Base-by-base conservation (phyloP, 805 yeast genomes). In the Sungouiozyma intestinalis region DNA sequence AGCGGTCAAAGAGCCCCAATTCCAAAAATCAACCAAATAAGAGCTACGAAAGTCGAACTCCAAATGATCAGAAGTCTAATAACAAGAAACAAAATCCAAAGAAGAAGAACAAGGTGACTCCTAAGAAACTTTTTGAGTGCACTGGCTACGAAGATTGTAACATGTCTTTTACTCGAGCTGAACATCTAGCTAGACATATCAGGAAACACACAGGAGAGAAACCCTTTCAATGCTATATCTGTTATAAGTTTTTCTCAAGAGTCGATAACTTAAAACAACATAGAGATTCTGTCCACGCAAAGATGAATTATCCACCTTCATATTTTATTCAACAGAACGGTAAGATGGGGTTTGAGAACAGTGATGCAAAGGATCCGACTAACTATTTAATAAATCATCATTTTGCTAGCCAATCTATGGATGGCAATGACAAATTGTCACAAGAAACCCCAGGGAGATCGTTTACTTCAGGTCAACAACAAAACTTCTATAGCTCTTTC, bases 121-220 rank as follows among this genome's bases (percentile, higher is more conserved):
- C 3, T 24, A 41, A 44, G 13, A 63, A 85, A 46, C 73, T 83
- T 17, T 87, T 87, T 63, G 87, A 79, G 56, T 87, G 97, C 62
- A 67, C 81, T 1, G 95, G 95, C 2, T 88, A 74, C 57, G 85
- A 85, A 16, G 87, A 81, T 50, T 87, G 97, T 63, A 69, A 67
- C 43, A 87, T 88, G 95, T 74, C 88, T 5, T 87, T 87, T 62
- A 84, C 95, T 2, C 70, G 97, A 39, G 81, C 92, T 7, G 97
- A 88, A 59, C 97, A 88, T 63, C 71, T 87, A 51, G 95, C 95
- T 1, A 71, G 97, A 45, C 97, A 87, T 65, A 81, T 88, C 41
- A 68, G 96, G 45, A 88, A 87, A 54, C 97, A 87, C 60, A 88
- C 96, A 0, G 97, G 96, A 35, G 97, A 87, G 60, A 69, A 95